Base-by-base conservation (phyloP, 2,329 filamentous ascomycete species). In the Tolypocladium endophyticum region DNA sequence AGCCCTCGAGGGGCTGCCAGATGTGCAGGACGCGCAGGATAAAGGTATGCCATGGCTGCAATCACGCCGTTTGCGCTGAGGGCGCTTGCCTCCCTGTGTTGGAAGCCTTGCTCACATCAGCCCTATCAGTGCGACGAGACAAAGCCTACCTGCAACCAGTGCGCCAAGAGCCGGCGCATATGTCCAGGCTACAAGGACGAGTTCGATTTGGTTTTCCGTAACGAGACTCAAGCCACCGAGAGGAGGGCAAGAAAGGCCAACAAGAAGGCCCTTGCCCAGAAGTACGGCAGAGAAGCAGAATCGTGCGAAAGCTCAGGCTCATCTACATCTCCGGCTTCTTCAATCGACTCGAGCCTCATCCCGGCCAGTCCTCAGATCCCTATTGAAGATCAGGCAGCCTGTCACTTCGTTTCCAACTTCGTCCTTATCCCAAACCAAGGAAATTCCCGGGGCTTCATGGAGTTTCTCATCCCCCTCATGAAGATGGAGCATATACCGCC, bases 11-110 rank as follows among this genome's bases (percentile, higher is more conserved):
- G 74, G 87, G 87, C 66, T 90, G 87, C 67, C 87, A 88, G 74
- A 89, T 87, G 82, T 90, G 87, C 71, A 82, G 87, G 70, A 87
- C 81, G 41, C 80, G 87, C 64, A 81, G 87, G 66, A 90, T 90
- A 69, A 90, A 90, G 81, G 87, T 88, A 78, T 9, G 39, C 12
- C 6, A 58, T 28, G 47, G 30, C 20, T 54, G 11, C 20, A n/a
- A 7, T n/a, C 6, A 23, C 20, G 11, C 50, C 20, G 6, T 36
- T 23, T 43, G 5, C 30, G 18, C 23, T 9, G 45, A 28, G 6
- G 25, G 12, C 23, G 5, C 45, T 53, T 33, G 28, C 28, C 20
- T 5, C 50, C 16, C 14, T 30, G 20, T 56, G 9, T 30, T 18
- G 38, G 35, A 30, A 35, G 14, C 18, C 55, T 5, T 35, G 52